Evolutionary conservation across 116 monocot species (phyloP).

Genomic region (Posidonia oceanica): DNA sequence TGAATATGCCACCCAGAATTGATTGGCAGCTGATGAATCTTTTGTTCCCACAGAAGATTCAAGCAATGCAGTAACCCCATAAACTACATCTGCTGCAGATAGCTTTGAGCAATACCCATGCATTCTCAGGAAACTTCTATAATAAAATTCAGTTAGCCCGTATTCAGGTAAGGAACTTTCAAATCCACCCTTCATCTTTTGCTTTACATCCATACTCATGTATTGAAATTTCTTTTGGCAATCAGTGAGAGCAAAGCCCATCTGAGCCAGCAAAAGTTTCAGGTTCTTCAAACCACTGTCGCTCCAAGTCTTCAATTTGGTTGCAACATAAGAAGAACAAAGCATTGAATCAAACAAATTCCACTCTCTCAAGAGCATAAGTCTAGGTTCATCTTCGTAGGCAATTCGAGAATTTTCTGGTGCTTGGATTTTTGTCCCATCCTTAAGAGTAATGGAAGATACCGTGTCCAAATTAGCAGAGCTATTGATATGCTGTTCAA

Average conservation of each 20-base stretch:
- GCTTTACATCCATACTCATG: slow-evolving; percentile 90
- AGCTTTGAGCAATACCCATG: slow-evolving; percentile 72
- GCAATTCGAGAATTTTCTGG: slow-evolving; percentile 70
- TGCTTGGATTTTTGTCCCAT: slow-evolving; percentile 73
- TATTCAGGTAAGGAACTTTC: slow-evolving; percentile 78
- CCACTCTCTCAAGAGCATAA: slow-evolving; percentile 92
- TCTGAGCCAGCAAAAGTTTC: slow-evolving; percentile 80
- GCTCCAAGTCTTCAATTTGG: slow-evolving; percentile 95
- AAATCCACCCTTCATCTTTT: slow-evolving; percentile 66
- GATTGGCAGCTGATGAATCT: slow-evolving; percentile 34
- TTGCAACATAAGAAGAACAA: slow-evolving; percentile 84
- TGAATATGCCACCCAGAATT: slow-evolving; percentile 84
- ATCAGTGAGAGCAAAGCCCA: slow-evolving; percentile 85
- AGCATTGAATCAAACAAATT: slow-evolving; percentile 91
- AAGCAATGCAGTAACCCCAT: slow-evolving; percentile 81
- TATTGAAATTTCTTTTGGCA: slow-evolving; percentile 96
- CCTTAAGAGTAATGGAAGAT: slow-evolving; percentile 62
- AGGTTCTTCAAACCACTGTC: slow-evolving; percentile 90
- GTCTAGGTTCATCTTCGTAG: slow-evolving; percentile 82
- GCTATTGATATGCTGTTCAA: slow-evolving; percentile 82
- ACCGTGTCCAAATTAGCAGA: slow-evolving; percentile 50
- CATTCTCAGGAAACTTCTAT: slow-evolving; percentile 59
- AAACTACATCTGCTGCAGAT: slow-evolving; percentile 91
- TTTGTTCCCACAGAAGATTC: slow-evolving; percentile 41
- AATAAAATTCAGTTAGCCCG: slow-evolving; percentile 76